Evolutionary conservation across 2,329 filamentous ascomycete genomes (phyloP).

Genomic region (Diaporthe helianthi): DNA sequence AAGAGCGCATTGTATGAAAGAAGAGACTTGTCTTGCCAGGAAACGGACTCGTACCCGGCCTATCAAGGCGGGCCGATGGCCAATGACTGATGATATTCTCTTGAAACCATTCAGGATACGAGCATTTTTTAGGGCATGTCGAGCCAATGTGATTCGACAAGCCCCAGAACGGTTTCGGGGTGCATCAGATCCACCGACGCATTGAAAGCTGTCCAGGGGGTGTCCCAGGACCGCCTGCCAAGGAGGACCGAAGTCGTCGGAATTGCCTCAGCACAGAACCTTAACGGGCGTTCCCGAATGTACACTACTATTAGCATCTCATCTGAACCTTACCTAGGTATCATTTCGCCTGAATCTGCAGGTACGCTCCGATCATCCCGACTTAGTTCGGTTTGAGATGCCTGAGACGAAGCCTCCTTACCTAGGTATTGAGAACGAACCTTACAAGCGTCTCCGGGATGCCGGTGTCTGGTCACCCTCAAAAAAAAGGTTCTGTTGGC

Average conservation of each 20-base stretch:
- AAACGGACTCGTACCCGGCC: too few species aligned
- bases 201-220: not conserved
- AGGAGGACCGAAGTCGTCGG: not conserved
- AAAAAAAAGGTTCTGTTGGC: not conserved
- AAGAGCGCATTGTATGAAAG: too few species aligned
- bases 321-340: not conserved
- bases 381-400: not conserved
- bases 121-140: too few species aligned
- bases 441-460: not conserved
- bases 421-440: not conserved
- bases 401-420: not conserved
- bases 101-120: too few species aligned
- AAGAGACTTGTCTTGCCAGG: too few species aligned
- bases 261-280: slow-evolving; percentile 3
- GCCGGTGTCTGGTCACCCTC: not conserved
- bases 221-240: slow-evolving; percentile 4
- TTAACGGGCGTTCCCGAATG: not conserved
- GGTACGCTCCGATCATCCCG: not conserved
- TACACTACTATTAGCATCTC: not conserved
- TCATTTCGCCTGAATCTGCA: not conserved
- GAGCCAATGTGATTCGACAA: too few species aligned
- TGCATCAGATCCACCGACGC: not conserved
- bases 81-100: too few species aligned
- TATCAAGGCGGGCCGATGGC: too few species aligned
- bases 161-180: not conserved